Percentiles rank a stretch among this genome's conserved stretches.
Evolutionary conservation across 2,329 filamentous ascomycete genomes (phyloP).

Genomic region (Xylariaceae sp.): DNA sequence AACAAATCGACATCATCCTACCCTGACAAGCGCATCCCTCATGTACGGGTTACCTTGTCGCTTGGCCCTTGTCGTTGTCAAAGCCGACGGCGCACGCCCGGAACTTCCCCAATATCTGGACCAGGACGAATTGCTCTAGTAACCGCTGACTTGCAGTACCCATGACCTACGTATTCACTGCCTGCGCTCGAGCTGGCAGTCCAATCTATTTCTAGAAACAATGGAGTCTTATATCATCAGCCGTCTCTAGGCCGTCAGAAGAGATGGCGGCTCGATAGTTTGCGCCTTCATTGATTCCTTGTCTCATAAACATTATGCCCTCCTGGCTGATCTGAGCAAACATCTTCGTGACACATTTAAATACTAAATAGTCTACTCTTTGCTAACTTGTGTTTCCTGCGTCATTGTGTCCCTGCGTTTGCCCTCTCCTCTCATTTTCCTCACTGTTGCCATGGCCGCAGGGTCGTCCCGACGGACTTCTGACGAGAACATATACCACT

Average conservation of each 20-base stretch:
- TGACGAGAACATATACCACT: too few relatives aligned
- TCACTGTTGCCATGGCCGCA: conserved; percentile 12
- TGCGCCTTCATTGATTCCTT: conserved; percentile 9
- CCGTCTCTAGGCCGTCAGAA: background rate
- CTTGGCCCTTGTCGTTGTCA: conserved; percentile 6
- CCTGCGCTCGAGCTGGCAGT: background rate
- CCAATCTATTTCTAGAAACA: conserved; percentile 10
- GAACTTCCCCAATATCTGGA: conserved; percentile 15
- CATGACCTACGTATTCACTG: background rate
- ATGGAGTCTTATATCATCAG: conserved; percentile 1
- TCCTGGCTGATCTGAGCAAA: conserved; percentile 6
- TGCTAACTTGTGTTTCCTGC: conserved; percentile 2
- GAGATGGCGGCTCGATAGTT: conserved; percentile 12
- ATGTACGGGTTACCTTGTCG: background rate
- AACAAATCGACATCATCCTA: too few relatives aligned
- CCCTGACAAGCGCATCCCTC: too few relatives aligned
- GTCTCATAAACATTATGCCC: conserved; percentile 8
- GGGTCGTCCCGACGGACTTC: conserved; percentile 14
- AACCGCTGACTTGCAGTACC: conserved; percentile 8
- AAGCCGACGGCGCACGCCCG: conserved; percentile 8
- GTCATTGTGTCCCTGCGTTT: conserved; percentile 5
- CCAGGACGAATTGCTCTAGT: background rate
- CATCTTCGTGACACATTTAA: conserved; percentile 1
- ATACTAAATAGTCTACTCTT: conserved; percentile 1
- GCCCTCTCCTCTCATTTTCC: background rate